These are phyloP conservation scores for Colletotrichum siamense DNA, from an alignment of 2,329 filamentous ascomycete genomes.

Conservation along the genomic window DNA sequence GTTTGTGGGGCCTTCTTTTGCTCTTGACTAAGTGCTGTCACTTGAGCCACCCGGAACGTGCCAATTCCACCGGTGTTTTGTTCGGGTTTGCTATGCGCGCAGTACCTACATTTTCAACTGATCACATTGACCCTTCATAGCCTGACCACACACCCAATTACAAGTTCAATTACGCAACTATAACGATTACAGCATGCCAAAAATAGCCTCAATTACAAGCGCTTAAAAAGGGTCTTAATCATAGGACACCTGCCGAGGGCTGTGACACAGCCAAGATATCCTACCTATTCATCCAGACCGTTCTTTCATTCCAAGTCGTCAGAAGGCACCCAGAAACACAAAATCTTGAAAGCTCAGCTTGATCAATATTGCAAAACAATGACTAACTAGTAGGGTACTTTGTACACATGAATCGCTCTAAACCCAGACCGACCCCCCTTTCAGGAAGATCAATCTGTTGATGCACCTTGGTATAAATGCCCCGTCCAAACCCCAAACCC, in stretches of 20 bases:
- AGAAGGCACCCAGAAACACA: neutral
- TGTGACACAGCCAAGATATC: too few relatives aligned
- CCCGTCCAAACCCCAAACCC: neutral
- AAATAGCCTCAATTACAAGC: too few relatives aligned
- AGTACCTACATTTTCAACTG: too few relatives aligned
- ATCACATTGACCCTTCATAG: too few relatives aligned
- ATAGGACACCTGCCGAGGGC: too few relatives aligned
- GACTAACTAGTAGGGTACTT: neutral
- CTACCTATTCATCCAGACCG: too few relatives aligned
- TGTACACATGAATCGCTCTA: neutral
- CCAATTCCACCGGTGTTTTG: neutral
- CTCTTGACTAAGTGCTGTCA: neutral
- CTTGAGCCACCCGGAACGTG: rapidly evolving
- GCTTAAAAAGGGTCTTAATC: too few relatives aligned
- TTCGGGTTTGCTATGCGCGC: too few relatives aligned
- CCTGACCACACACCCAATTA: too few relatives aligned
- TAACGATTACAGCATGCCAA: too few relatives aligned
- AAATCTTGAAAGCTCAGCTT: neutral
- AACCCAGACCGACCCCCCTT: neutral
- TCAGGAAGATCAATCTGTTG: neutral
- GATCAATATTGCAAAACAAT: neutral
- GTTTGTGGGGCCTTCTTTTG: neutral
- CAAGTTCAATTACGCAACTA: too few relatives aligned
- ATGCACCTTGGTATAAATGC: constrained; percentile 5
- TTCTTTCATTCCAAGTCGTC: too few relatives aligned